Conservation (phyloP, 2,329 filamentous ascomycete genomes). For the Colletotrichum truncatum region DNA sequence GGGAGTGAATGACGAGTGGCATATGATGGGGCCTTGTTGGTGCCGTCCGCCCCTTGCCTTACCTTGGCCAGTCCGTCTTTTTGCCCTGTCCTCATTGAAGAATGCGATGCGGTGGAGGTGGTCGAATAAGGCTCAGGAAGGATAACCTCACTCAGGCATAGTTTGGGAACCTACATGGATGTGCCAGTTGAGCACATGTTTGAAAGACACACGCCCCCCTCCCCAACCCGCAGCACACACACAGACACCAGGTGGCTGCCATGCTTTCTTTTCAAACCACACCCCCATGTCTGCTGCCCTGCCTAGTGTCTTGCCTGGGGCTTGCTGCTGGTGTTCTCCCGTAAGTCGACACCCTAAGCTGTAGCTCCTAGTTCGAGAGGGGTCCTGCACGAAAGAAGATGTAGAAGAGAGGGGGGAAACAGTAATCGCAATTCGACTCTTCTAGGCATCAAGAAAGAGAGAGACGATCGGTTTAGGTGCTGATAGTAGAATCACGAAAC, state of each 20-base stretch:
- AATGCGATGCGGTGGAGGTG: slow-evolving; percentile 30
- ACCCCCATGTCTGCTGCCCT: slow-evolving; percentile 12
- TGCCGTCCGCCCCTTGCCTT: slow-evolving; percentile 22
- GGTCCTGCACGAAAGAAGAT: slow-evolving; percentile 4
- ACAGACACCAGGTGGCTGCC: slow-evolving; percentile 29
- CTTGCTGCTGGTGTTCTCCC: slow-evolving; percentile 27
- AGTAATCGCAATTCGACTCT: slow-evolving; percentile 37
- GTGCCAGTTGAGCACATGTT: slow-evolving; percentile 26
- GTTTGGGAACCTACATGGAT: slow-evolving; percentile 31
- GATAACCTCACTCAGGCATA: slow-evolving; percentile 23
- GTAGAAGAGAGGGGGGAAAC: slow-evolving; percentile 11
- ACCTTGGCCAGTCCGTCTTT: slow-evolving; percentile 23
- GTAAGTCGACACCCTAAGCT: slow-evolving; percentile 18
- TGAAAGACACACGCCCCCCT: slow-evolving; percentile 29
- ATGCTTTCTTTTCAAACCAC: slow-evolving; percentile 28
- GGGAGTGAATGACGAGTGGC: slow-evolving; percentile 15
- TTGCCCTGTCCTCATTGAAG: slow-evolving; percentile 31
- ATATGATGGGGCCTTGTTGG: slow-evolving; percentile 27
- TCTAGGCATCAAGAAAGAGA: slow-evolving; percentile 42
- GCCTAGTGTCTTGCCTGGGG: slow-evolving; percentile 21
- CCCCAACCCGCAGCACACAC: slow-evolving; percentile 9
- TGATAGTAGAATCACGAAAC: slow-evolving; percentile 53
- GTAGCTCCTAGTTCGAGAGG: slow-evolving; percentile 11
- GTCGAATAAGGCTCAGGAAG: slow-evolving; percentile 30
- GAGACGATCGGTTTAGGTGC: slow-evolving; percentile 38